These are phyloP conservation scores for Pythium guiyangense DNA, from an alignment of 352 stramenopile genomes.

Conservation along the genomic window DNA sequence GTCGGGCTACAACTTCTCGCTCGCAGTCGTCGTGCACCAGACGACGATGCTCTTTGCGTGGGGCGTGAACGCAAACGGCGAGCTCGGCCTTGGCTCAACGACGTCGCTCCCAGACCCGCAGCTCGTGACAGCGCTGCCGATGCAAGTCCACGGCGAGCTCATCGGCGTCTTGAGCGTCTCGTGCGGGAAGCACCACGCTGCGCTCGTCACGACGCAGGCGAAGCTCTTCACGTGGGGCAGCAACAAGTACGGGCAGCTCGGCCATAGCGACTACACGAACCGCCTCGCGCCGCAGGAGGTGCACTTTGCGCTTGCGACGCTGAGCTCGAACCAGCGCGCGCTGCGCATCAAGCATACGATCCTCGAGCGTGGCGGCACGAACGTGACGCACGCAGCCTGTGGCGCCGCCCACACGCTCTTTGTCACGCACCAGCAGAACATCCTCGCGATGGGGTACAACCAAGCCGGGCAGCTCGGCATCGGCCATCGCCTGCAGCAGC, in stretches of 20 bases:
- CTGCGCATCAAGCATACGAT: conserved; percentile 59
- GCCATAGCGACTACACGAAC: conserved; percentile 48
- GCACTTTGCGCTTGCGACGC: conserved; percentile 33
- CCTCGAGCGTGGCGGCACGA: conserved; percentile 34
- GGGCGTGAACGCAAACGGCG: conserved; percentile 50
- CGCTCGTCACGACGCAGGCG: conserved; percentile 51
- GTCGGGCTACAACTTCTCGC: conserved; percentile 55
- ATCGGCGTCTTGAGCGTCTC: conserved; percentile 43
- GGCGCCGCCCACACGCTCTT: conserved; percentile 69
- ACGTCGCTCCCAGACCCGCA: conserved; percentile 30
- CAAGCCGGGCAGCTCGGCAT: conserved; percentile 68
- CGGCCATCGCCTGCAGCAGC: conserved; percentile 54
- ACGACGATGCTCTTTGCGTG: conserved; percentile 40
- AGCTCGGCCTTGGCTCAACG: conserved; percentile 50
- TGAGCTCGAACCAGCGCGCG: conserved; percentile 45
- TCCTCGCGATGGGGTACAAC: conserved; percentile 79
- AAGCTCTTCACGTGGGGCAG: conserved; percentile 70
- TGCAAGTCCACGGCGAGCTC: conserved; percentile 31
- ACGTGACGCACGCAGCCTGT: conserved; percentile 65
- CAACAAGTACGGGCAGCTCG: conserved; percentile 74
- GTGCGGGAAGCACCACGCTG: conserved; percentile 71
- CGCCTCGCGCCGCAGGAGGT: conserved; percentile 44
- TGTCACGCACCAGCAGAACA: conserved; percentile 69
- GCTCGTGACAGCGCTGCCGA: conserved; percentile 23
- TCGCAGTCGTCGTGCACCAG: conserved; percentile 40